A percentile compares a stretch with the other conserved stretches of the same genome.
Conservation (phyloP, 306 rosid genomes). For the cucumber (Cucumis sativus) region Cucumber_9930_V3 NC_026656.2:2042001-2042500, state of each 20-base stretch:
- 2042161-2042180: not conserved
- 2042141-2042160: not conserved
- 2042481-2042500: too few species aligned
- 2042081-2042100: slow-evolving; percentile 1
- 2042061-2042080: not conserved
- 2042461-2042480: too few species aligned
- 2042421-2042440: too few species aligned
- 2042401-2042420: too few species aligned
- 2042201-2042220: not conserved
- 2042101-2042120: not conserved
- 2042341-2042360: not conserved
- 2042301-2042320: not conserved
- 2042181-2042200: not conserved
- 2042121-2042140: not conserved
- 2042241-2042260: not conserved
- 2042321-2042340: not conserved
- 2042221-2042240: not conserved
- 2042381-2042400: too few species aligned
- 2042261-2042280: not conserved
- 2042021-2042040: not conserved
- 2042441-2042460: too few species aligned
- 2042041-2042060: not conserved
- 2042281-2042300: not conserved
- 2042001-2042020: not conserved
- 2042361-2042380: too few species aligned